These are phyloP conservation scores for Umbilicus rupestris DNA, from an alignment of 164 flowering plant species.

Conservation along the genomic window DNA sequence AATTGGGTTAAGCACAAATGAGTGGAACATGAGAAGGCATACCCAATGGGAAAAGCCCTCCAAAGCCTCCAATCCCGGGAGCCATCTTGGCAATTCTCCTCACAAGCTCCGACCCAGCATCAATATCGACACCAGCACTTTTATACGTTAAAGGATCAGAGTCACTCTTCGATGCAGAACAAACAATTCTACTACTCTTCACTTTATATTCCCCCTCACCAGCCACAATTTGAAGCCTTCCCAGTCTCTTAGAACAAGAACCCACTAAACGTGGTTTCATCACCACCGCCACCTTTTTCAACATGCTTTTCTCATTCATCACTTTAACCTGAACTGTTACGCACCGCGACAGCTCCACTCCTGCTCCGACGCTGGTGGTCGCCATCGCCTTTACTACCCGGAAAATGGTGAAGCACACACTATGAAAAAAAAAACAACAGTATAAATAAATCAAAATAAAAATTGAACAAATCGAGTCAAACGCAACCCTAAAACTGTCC, in stretches of 20 bases:
- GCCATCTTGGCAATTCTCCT: conserved; percentile 85
- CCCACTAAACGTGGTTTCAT: neutral
- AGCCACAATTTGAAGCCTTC: neutral
- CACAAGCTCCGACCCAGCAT: conserved; percentile 93
- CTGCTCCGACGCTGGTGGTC: neutral
- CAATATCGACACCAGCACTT: conserved; percentile 93
- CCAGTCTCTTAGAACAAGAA: neutral
- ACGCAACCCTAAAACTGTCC: conserved; percentile 1
- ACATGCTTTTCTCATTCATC: neutral
- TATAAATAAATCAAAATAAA: too few species aligned
- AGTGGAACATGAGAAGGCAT: too few species aligned
- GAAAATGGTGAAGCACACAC: neutral
- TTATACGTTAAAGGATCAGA: conserved; percentile 54
- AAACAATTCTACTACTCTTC: neutral
- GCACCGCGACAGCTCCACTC: neutral
- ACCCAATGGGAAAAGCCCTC: conserved; percentile 88
- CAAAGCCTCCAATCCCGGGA: conserved; percentile 92
- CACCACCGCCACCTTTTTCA: too few species aligned
- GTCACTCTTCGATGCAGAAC: neutral
- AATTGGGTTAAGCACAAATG: too few species aligned
- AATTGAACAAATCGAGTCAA: neutral
- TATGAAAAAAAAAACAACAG: too few species aligned
- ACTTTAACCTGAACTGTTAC: neutral
- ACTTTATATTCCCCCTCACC: neutral
- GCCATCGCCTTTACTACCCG: neutral